Conservation (phyloP, 106 monocot species). For the Allium cepa region DNA sequence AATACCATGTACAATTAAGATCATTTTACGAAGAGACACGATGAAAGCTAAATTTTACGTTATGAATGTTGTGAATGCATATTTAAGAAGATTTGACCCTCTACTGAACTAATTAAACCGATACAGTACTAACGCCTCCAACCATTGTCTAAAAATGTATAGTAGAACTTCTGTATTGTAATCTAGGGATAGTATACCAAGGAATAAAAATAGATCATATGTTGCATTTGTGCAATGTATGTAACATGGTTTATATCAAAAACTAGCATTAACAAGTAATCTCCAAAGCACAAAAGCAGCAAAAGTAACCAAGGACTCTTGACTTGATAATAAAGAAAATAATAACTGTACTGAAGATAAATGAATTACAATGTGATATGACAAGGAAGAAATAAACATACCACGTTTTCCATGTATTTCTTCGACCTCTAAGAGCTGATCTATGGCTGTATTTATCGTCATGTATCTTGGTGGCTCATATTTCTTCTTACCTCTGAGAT, state of each 20-base stretch:
- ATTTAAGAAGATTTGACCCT: too few species aligned
- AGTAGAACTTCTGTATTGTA: too few species aligned
- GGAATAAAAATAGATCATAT: not conserved
- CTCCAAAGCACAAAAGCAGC: not conserved
- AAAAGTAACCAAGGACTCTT: not conserved
- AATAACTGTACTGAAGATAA: too few species aligned
- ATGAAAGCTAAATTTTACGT: too few species aligned
- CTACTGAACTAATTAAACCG: too few species aligned
- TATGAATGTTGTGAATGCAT: too few species aligned
- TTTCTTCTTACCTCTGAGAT: slow-evolving; percentile 65
- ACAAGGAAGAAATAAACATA: slow-evolving; percentile 13
- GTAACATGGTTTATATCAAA: not conserved
- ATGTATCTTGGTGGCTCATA: slow-evolving; percentile 92
- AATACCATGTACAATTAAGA: too few species aligned
- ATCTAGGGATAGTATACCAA: not conserved
- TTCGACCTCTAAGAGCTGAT: slow-evolving; percentile 81
- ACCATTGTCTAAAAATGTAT: too few species aligned
- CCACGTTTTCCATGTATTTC: slow-evolving; percentile 44
- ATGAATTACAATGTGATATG: too few species aligned
- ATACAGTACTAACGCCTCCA: too few species aligned
- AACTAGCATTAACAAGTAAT: not conserved
- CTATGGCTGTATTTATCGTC: slow-evolving; percentile 78
- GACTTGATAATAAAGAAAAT: not conserved
- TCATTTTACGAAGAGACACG: too few species aligned
- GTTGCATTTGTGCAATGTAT: not conserved